Conservation (phyloP, 1,139 yeast genomes). For the Suhomyces bolitotheri region DNA sequence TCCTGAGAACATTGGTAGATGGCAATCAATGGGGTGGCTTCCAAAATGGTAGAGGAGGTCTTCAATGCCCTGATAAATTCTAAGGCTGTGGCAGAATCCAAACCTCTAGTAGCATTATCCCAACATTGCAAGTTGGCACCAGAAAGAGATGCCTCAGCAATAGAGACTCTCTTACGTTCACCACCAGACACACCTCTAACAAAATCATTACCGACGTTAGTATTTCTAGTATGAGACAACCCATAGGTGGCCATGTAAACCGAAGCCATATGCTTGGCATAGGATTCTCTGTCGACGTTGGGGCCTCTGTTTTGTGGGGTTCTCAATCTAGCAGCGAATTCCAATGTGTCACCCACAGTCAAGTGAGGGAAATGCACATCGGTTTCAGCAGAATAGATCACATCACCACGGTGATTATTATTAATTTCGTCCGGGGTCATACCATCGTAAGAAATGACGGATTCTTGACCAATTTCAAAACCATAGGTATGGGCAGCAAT, state of each 20-base stretch:
- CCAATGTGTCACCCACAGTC: slow-evolving; percentile 29
- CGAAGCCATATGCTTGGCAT: slow-evolving; percentile 23
- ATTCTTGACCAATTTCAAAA: slow-evolving; percentile 55
- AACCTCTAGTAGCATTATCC: slow-evolving; percentile 29
- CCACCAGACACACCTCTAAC: slow-evolving; percentile 30
- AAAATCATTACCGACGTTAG: slow-evolving; percentile 28
- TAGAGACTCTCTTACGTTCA: slow-evolving; percentile 27
- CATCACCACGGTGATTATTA: slow-evolving; percentile 29
- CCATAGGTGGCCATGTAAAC: slow-evolving; percentile 26
- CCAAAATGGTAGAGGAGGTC: slow-evolving; percentile 25
- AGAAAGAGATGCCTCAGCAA: slow-evolving; percentile 24
- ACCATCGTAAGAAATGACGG: slow-evolving; percentile 38
- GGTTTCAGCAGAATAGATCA: slow-evolving; percentile 30
- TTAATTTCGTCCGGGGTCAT: slow-evolving; percentile 21
- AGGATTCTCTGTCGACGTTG: slow-evolving; percentile 19
- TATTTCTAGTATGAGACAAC: slow-evolving; percentile 22
- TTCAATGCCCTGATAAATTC: slow-evolving; percentile 30
- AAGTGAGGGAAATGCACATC: slow-evolving; percentile 31
- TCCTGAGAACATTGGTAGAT: slow-evolving; percentile 33
- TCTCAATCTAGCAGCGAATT: slow-evolving; percentile 28
- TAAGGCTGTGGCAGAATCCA: slow-evolving; percentile 28
- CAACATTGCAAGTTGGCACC: slow-evolving; percentile 26
- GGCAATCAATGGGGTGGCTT: slow-evolving; percentile 29
- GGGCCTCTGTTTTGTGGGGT: slow-evolving; percentile 36
- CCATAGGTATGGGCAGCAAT: slow-evolving; percentile 74